These are phyloP conservation scores for Wallacemonas sp. DNA, from an alignment of 208 protist genomes.

Conservation along the genomic window DNA sequence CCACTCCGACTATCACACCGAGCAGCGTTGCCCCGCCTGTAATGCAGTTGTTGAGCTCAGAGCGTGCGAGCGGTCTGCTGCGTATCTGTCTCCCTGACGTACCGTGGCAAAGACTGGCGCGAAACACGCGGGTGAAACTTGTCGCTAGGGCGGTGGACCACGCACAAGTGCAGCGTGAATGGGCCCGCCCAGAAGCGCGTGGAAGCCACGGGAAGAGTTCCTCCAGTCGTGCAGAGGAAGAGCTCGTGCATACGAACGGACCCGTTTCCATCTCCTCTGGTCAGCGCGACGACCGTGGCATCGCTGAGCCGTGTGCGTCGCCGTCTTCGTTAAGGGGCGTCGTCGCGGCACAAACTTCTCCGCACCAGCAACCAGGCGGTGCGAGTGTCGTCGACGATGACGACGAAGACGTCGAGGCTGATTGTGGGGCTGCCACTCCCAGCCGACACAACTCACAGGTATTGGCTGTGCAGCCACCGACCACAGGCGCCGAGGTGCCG, in stretches of 20 bases:
- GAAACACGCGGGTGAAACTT: not conserved
- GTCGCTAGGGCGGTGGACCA: not conserved
- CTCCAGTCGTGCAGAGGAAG: slow-evolving; percentile 6
- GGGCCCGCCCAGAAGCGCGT: not conserved
- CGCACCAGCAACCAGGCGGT: too few relatives aligned
- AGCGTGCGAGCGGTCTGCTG: not conserved
- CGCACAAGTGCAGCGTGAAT: too few relatives aligned
- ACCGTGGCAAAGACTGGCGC: not conserved
- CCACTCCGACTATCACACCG: not conserved
- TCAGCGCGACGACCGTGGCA: too few relatives aligned
- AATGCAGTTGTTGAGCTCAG: not conserved
- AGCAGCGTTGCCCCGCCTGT: not conserved
- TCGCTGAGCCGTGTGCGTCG: too few relatives aligned
- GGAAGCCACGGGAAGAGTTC: not conserved
- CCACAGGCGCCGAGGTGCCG: too few relatives aligned
- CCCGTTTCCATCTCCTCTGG: too few relatives aligned
- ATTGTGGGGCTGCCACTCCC: not conserved
- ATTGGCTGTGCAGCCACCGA: not conserved
- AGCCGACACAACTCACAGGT: not conserved
- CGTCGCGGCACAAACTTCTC: too few relatives aligned
- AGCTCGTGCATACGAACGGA: slow-evolving; percentile 3
- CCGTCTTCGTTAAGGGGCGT: too few relatives aligned
- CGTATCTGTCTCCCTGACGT: not conserved
- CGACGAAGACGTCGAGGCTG: not conserved
- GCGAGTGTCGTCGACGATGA: not conserved